Conservation (phyloP, 352 stramenopile species). For the Phytophthora tentaculata region DNA sequence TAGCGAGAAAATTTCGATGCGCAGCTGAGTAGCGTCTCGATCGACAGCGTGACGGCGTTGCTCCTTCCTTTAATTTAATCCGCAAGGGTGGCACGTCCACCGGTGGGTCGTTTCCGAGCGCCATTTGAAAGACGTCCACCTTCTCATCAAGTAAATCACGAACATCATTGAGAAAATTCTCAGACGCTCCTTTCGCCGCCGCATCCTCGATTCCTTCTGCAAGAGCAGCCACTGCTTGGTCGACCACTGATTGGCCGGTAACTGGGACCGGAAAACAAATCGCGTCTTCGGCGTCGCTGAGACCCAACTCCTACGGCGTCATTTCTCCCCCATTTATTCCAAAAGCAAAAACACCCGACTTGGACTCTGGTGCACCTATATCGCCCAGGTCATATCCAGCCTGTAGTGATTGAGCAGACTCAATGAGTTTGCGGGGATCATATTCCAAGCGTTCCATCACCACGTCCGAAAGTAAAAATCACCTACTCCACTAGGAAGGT, state of each 20-base stretch:
- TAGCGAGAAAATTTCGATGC: not conserved
- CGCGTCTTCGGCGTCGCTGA: not conserved
- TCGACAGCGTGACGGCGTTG: not conserved
- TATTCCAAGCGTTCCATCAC: slow-evolving; percentile 7
- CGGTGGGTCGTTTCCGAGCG: not conserved
- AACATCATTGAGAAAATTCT: not conserved
- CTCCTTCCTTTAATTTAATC: not conserved
- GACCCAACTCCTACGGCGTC: not conserved
- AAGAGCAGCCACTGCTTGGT: not conserved
- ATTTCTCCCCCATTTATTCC: not conserved
- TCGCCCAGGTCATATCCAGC: not conserved
- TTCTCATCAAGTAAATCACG: not conserved
- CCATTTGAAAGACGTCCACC: not conserved
- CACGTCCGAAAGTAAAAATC: slow-evolving; percentile 2
- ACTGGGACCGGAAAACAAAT: slow-evolving; percentile 1
- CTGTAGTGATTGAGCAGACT: not conserved
- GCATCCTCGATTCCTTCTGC: not conserved
- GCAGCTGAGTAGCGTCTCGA: not conserved
- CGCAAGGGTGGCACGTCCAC: slow-evolving; percentile 4
- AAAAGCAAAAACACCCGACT: not conserved
- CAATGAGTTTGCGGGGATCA: not conserved
- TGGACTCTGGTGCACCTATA: not conserved
- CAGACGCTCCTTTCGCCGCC: not conserved
- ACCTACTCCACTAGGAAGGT: not conserved
- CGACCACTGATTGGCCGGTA: not conserved